Conservation (phyloP, 2,329 filamentous ascomycete genomes). For the Colletotrichum noveboracense region DNA sequence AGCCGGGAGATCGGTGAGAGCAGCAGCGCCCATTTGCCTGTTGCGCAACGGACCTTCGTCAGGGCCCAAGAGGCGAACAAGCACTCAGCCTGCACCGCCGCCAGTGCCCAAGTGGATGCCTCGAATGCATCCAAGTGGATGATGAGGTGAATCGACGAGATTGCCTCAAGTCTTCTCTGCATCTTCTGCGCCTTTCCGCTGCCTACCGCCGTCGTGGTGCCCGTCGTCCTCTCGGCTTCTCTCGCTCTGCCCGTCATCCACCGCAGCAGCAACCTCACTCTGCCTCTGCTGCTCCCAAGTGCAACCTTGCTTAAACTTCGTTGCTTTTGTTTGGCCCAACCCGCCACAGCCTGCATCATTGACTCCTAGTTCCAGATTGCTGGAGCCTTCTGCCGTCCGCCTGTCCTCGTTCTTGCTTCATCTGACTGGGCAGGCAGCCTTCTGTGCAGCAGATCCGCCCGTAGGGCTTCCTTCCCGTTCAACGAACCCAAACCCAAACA, state of each 20-base stretch:
- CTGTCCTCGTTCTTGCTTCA: not conserved
- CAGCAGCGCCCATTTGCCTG: not conserved
- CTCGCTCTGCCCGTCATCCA: not conserved
- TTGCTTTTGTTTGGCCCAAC: not conserved
- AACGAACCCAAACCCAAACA: not conserved
- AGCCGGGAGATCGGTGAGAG: conserved; percentile 13
- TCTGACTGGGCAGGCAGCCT: not conserved
- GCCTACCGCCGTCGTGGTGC: not conserved
- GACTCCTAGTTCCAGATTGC: not conserved
- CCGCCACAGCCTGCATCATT: not conserved
- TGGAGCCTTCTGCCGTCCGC: not conserved
- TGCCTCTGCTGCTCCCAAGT: not conserved
- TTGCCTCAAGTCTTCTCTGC: not conserved
- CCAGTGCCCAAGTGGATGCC: conserved; percentile 15
- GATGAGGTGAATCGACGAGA: not conserved
- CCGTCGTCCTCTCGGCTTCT: not conserved
- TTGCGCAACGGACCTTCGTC: not conserved
- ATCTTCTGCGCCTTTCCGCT: conserved; percentile 1
- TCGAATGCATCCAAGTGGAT: conserved; percentile 3
- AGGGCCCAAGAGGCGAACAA: not conserved
- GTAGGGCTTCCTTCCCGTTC: not conserved
- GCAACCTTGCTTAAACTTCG: not conserved
- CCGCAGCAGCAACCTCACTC: not conserved
- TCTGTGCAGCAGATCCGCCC: not conserved
- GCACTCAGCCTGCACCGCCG: not conserved